Evolutionary conservation across 23 red algal species (phyloP).

Genomic region (Pyropia haitanensis): DNA sequence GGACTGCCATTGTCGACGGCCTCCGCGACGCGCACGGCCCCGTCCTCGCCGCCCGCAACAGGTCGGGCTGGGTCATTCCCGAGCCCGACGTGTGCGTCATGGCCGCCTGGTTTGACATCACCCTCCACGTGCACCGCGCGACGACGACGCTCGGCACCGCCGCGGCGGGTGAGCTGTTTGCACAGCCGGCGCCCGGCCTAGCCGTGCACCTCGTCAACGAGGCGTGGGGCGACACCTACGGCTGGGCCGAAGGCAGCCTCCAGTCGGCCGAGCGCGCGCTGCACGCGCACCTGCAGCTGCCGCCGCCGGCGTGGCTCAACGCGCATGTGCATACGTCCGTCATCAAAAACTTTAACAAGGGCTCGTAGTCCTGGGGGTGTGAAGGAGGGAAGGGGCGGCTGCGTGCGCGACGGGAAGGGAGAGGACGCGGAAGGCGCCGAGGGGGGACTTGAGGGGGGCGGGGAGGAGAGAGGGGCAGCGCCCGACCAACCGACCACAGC

Average conservation of each 20-base stretch:
- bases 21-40: conserved; percentile 3
- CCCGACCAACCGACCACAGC: too few relatives aligned
- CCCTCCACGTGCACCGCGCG: conserved; percentile 1
- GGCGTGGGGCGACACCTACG: conserved; percentile 25
- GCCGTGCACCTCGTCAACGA: conserved; percentile 32
- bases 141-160: too few relatives aligned
- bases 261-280: conserved; percentile 31
- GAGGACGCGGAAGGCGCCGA: too few relatives aligned
- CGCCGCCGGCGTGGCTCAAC: conserved; percentile 28
- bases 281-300: conserved; percentile 21
- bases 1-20: not conserved
- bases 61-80: not conserved
- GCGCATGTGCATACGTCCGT: conserved; percentile 17
- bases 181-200: conserved; percentile 20
- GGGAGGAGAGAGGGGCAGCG: too few relatives aligned
- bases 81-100: conserved; percentile 16
- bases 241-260: conserved; percentile 35
- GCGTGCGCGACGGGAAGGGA: too few relatives aligned
- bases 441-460: too few relatives aligned
- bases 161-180: conserved; percentile 1
- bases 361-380: too few relatives aligned
- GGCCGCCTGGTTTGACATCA: conserved; percentile 15
- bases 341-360: conserved; percentile 22
- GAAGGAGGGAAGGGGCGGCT: too few relatives aligned
- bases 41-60: too few relatives aligned